Base-by-base conservation (phyloP, 768 basidiomycete genomes). In the Leucogyrophana mollusca region DNA sequence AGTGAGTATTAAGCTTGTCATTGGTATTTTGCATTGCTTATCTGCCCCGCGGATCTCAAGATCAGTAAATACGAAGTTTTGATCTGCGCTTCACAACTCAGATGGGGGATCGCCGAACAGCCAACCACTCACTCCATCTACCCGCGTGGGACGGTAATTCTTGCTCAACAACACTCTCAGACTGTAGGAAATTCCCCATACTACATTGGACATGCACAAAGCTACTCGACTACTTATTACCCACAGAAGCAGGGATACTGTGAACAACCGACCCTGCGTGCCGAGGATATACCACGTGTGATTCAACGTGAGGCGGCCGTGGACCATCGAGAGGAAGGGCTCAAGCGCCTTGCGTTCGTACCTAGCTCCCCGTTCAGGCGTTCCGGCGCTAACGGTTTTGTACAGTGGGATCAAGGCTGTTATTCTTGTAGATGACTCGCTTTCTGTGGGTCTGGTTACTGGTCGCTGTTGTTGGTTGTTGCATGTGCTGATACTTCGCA, bases 341-440 rank as follows among this genome's bases (percentile, higher is more conserved):
- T 65, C 2, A 54, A 33, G 22, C 50, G 50, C 51, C 51, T 66
- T 23, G 61, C 57, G 64, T 67, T 16, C 18, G 64, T 67, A n/a
- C 48, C 21, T 20, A 9, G 34, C 3, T 30, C 13, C 13, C 6
- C 22, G n/a, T n/a, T 46, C 0, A 25, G 24, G 4, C n/a, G 20
- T 17, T 23, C 17, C 0, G 25, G 18, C n/a, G 7, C 23, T 14
- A 21, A 9, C 10, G 33, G 4, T 40, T 13, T 35, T 60, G 46
- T 30, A 7, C 17, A 68, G 68, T 45, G 68, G 68, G 39, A 64
- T 70, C 56, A 73, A 73, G 50, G 68, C 72, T 11, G 68, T 73
- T 33, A 61, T 74, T 35, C 49, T 73, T 30, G 54, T 73, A 18
- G 67, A 72, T 38, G 73, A 73, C 42, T 73, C 72, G 1, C 54